These are phyloP conservation scores for Cordyceps javanica DNA, from an alignment of 2,329 filamentous ascomycete species.

Conservation along the genomic window DNA sequence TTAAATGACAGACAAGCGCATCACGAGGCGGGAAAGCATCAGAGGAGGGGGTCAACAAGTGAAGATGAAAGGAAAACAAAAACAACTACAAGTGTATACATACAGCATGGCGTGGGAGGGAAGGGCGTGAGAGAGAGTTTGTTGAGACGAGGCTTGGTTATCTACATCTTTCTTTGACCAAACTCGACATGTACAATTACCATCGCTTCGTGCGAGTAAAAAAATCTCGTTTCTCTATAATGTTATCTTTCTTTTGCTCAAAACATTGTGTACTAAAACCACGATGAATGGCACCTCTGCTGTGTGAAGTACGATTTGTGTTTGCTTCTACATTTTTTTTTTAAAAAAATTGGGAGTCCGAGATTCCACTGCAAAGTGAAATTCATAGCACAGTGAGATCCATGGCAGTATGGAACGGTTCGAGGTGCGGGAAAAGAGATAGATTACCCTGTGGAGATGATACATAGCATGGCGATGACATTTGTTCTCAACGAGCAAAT, in stretches of 20 bases:
- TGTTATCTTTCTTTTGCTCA: neutral
- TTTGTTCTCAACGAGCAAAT: too few relatives aligned
- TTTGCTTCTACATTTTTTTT: too few relatives aligned
- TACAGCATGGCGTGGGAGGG: neutral
- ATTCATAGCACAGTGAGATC: too few relatives aligned
- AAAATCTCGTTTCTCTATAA: neutral
- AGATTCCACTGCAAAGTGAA: too few relatives aligned
- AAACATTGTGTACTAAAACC: neutral
- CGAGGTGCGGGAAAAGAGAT: too few relatives aligned
- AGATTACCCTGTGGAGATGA: neutral
- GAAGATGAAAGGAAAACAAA: neutral
- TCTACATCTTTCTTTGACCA: neutral
- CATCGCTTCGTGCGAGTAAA: neutral
- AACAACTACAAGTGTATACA: conserved; percentile 4
- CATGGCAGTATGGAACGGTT: neutral
- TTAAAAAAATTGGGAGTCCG: too few relatives aligned
- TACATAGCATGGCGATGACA: neutral
- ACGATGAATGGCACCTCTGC: neutral
- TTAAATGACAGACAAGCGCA: too few relatives aligned
- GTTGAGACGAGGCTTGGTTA: neutral
- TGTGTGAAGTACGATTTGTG: too few relatives aligned
- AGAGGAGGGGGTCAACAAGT: too few relatives aligned
- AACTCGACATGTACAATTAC: conserved; percentile 6
- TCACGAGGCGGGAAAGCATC: neutral
- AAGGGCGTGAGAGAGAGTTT: too few relatives aligned